Evolutionary conservation across 2,329 filamentous ascomycete species (phyloP).

Genomic region (Ophiocordyceps unilateralis): DNA sequence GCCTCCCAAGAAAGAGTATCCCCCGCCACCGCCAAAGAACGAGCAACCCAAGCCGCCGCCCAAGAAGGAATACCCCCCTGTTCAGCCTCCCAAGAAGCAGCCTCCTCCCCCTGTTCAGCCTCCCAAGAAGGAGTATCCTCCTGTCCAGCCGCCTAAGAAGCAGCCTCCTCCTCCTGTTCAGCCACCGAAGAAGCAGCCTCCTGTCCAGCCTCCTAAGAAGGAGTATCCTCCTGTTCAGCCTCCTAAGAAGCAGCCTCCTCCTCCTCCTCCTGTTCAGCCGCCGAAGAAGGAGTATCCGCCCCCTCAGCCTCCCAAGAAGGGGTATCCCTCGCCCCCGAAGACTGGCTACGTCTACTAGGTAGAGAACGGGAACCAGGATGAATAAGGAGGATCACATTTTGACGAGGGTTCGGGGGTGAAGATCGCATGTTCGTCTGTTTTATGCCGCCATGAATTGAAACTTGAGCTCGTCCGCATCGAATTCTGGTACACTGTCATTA

Average conservation of each 20-base stretch:
- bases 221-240: conserved; percentile 1
- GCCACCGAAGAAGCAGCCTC: not conserved
- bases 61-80: not conserved
- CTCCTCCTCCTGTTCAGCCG: too few species aligned
- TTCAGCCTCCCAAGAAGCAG: not conserved
- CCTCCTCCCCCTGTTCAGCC: not conserved
- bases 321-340: not conserved
- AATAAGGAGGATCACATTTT: too few species aligned
- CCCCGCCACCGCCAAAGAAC: not conserved
- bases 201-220: not conserved
- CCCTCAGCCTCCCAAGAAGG: not conserved
- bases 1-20: not conserved
- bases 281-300: not conserved
- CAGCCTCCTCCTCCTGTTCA: not conserved
- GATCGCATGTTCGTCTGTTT: too few species aligned
- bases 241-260: not conserved
- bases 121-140: not conserved
- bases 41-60: not conserved
- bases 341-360: too few species aligned
- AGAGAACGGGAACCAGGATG: too few species aligned
- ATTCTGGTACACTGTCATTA: too few species aligned
- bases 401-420: too few species aligned
- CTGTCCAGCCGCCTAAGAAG: not conserved
- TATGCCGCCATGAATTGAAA: too few species aligned
- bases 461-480: too few species aligned